Evolutionary conservation across 495 filamentous ascomycete genomes (phyloP).

Genomic region (Penicillium egyptiacum): DNA sequence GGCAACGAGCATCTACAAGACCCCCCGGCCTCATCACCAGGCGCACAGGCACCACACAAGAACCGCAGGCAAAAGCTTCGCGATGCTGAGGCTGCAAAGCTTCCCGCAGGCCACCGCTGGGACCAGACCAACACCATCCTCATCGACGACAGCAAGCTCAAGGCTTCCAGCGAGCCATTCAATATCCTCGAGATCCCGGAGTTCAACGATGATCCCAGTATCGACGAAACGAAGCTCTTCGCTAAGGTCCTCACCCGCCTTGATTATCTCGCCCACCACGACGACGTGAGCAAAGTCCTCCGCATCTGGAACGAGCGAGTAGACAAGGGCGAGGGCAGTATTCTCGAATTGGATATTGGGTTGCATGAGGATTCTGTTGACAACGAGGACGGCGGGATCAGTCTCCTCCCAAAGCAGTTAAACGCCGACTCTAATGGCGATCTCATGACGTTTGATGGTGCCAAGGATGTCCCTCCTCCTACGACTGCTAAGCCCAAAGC

Average conservation of each 20-base stretch:
- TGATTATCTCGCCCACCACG: conserved; percentile 32
- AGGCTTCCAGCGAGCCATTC: conserved; percentile 77
- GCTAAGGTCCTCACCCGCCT: conserved; percentile 34
- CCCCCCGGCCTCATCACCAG: not conserved
- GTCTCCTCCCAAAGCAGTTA: conserved; percentile 5
- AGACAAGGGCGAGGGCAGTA: conserved; percentile 13
- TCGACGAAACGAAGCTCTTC: conserved; percentile 37
- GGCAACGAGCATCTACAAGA: conserved; percentile 10
- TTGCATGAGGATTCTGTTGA: not conserved
- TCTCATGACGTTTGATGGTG: not conserved
- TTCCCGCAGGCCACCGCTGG: conserved; percentile 49
- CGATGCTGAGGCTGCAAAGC: not conserved
- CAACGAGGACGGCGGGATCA: conserved; percentile 23
- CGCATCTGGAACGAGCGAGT: conserved; percentile 27
- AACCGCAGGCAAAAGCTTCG: not conserved
- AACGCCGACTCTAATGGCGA: not conserved
- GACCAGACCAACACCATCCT: conserved; percentile 84
- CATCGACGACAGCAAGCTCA: conserved; percentile 78
- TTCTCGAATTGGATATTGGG: conserved; percentile 29
- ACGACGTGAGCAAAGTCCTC: conserved; percentile 45
- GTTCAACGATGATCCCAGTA: conserved; percentile 47
- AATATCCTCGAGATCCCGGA: conserved; percentile 82
- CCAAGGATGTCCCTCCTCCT: not conserved
- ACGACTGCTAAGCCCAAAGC: conserved; percentile 8
- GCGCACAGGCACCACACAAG: not conserved